Evolutionary conservation across 306 rosid species (phyloP), one percentile per base, ranked within the genome.

Genomic region (Castanea sativa): DNA sequence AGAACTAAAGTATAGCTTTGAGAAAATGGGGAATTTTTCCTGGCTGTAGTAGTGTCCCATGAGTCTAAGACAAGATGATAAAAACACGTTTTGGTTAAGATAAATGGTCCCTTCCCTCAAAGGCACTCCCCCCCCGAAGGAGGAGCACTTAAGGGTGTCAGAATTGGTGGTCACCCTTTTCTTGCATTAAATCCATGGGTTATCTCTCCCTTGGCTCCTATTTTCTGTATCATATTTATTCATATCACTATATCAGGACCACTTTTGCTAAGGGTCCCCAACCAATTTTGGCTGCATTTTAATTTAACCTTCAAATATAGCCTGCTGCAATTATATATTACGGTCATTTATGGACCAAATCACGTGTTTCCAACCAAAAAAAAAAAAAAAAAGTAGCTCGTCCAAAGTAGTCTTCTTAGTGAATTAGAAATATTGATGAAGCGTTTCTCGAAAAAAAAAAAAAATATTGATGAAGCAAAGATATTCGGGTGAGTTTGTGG

Each of bases 141-240:
- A n/a, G n/a, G 55, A 71, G 82, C 57, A 45, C 35, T 12, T 69
- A 57, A 59, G 74, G 65, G 75, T 49, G 68, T 76, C 73, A 52
- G 65, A 74, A 60, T 55, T 19, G 18, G 30, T 38, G 49, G 52
- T 83, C 65, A 43, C 32, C 57, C 55, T 71, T 79, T 16, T 11
- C 45, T 4, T 56, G 57, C 76, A 80, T 32, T 77, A 82, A 74
- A 79, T 79, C 87, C 78, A 72, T 52, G 82, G 85, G 82, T 73
- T 23, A 33, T 70, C 58, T 58, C 45, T 49, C 16, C 53, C 53
- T 10, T 49, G 53, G 53, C 43, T 21, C 27, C 71, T 45, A 18
- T 33, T 18, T 67, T 33, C 72, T 35, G 72, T n/a, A 33, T 45
- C 68, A 33, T 67, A 69, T 73, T 51, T 73, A 38, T 38, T 38